Conservation (phyloP, 2,329 filamentous ascomycete genomes). For the Nothophoma quercina region DNA sequence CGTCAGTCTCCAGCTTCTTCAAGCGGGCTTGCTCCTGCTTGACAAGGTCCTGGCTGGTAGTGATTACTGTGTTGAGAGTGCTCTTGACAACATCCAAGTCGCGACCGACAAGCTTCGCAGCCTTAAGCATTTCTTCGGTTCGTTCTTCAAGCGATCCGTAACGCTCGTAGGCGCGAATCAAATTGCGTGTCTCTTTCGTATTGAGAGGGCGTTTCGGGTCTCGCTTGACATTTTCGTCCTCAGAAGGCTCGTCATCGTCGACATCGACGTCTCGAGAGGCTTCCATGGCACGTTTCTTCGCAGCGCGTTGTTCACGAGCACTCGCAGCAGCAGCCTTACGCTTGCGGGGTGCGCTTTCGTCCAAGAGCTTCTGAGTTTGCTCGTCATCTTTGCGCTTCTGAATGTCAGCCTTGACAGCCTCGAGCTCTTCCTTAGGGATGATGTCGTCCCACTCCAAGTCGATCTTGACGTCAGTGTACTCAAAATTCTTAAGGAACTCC, state of each 20-base stretch:
- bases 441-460: conserved; percentile 98
- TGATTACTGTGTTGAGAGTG: conserved; percentile 79
- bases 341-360: conserved; percentile 83
- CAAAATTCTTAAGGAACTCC: conserved; percentile 87
- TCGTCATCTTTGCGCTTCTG: conserved; percentile 83
- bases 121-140: conserved; percentile 83
- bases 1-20: conserved; percentile 70
- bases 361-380: conserved; percentile 81
- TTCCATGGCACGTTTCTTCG: conserved; percentile 72
- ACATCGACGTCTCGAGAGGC: conserved; percentile 70
- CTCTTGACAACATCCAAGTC: conserved; percentile 80
- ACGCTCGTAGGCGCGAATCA: conserved; percentile 88
- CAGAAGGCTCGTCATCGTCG: conserved; percentile 60
- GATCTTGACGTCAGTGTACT: conserved; percentile 97
- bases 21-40: conserved; percentile 74
- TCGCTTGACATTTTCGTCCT: conserved; percentile 60
- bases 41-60: conserved; percentile 73
- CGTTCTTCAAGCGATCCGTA: conserved; percentile 92
- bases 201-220: conserved; percentile 90
- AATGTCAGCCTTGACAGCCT: conserved; percentile 87
- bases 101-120: conserved; percentile 83
- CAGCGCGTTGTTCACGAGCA: conserved; percentile 69
- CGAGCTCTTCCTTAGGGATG: conserved; percentile 91
- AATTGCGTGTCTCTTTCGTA: conserved; percentile 91
- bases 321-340: conserved; percentile 69